Percentiles rank a stretch among this genome's conserved stretches.
Evolutionary conservation across 208 protist genomes (phyloP).

Genomic region (Trypanosoma platydactyli): DNA sequence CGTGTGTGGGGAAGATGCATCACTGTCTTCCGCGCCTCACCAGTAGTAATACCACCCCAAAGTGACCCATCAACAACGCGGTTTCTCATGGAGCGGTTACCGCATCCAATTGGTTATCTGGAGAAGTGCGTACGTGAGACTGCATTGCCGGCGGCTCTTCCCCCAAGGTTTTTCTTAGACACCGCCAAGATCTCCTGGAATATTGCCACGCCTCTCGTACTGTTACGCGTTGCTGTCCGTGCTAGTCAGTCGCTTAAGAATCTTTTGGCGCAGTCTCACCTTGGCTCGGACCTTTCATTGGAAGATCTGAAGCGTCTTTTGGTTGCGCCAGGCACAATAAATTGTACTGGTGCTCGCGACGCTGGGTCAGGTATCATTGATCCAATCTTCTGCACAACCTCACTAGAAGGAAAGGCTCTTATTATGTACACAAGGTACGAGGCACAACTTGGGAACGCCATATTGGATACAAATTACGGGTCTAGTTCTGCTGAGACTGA

Average conservation of each 20-base stretch:
- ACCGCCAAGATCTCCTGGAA: neutral
- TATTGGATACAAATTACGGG: neutral
- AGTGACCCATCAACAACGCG: neutral
- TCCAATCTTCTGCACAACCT: conserved; percentile 27
- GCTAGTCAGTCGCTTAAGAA: conserved; percentile 65
- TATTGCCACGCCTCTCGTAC: conserved; percentile 37
- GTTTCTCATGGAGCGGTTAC: conserved; percentile 22
- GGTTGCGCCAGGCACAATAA: conserved; percentile 13
- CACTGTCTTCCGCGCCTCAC: conserved; percentile 21
- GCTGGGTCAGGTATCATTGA: conserved; percentile 12
- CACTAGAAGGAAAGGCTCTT: conserved; percentile 11
- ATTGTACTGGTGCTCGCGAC: neutral
- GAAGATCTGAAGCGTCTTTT: conserved; percentile 73
- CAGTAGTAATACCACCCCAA: neutral
- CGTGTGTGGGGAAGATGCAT: conserved; percentile 20
- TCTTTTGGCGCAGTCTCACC: conserved; percentile 49
- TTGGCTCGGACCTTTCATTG: conserved; percentile 45
- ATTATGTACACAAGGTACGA: conserved; percentile 36
- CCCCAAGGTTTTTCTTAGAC: neutral
- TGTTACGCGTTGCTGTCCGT: conserved; percentile 43
- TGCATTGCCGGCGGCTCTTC: neutral
- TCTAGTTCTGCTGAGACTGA: neutral
- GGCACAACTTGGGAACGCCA: neutral
- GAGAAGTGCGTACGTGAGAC: conserved; percentile 17
- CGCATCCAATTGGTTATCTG: conserved; percentile 24